Percentiles rank a stretch among this genome's conserved stretches.
phyloP scores from a whole-genome alignment of 2,329 filamentous ascomycete genomes.

The Orbilia blumenaviensis region DNA sequence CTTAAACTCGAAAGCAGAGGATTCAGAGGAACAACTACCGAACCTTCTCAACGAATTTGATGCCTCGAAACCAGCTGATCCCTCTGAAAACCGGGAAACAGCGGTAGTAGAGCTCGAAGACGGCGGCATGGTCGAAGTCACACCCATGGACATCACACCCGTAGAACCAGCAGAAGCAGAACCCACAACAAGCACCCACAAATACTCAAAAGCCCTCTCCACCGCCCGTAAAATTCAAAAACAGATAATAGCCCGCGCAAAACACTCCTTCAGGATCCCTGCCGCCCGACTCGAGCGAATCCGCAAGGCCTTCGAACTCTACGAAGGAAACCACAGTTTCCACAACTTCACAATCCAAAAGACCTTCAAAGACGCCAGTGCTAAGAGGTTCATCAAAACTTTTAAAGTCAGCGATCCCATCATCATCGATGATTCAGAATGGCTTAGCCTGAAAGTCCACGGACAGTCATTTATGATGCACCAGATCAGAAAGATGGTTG shows the following conservation, averaged over 20 bases:
- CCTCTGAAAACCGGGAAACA: conserved; percentile 49
- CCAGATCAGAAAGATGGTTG: conserved; percentile 97
- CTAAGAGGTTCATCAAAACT: conserved; percentile 90
- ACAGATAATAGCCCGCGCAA: conserved; percentile 59
- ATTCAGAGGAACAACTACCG: conserved; percentile 71
- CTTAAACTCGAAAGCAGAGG: conserved; percentile 60
- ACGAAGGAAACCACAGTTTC: conserved; percentile 86
- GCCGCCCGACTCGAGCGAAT: conserved; percentile 76
- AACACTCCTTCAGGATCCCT: conserved; percentile 86
- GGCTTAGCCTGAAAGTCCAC: conserved; percentile 94
- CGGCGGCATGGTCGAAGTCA: background rate
- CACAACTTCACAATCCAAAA: conserved; percentile 99
- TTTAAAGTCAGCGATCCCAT: conserved; percentile 84
- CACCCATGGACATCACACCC: conserved; percentile 7
- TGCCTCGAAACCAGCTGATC: conserved; percentile 51
- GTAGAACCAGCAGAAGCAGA: conserved; percentile 41
- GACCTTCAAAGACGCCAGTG: conserved; percentile 78
- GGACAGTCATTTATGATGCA: conserved; percentile 99
- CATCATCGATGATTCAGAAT: conserved; percentile 89
- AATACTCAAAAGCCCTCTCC: conserved; percentile 45
- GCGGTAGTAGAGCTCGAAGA: conserved; percentile 19
- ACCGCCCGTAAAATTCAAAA: conserved; percentile 50
- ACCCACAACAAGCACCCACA: background rate
- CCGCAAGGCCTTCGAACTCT: conserved; percentile 77
- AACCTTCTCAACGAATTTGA: conserved; percentile 72